Conservation (phyloP, 176 grass and related monocot species). For the Themeda triandra region DNA sequence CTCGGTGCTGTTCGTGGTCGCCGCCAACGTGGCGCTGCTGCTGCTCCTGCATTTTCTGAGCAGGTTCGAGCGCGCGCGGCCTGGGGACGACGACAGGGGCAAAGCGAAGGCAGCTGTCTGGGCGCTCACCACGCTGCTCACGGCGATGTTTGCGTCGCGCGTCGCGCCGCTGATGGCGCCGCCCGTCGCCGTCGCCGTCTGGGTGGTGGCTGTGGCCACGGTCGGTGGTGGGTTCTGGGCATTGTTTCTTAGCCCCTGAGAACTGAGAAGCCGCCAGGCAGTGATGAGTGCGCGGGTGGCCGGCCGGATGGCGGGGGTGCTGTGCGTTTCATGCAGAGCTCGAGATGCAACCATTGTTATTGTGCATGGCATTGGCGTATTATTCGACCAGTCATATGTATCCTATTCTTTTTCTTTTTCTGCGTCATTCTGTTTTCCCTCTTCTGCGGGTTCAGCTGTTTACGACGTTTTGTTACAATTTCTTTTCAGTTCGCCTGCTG, state of each 20-base stretch:
- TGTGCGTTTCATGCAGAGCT: no score
- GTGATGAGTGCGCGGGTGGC: no score
- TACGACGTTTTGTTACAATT: no score
- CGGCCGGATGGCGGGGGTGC: no score
- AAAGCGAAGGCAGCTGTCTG: background rate
- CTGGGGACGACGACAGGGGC: background rate
- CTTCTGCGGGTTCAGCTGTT: no score
- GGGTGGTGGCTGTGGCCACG: background rate
- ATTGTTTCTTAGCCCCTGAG: background rate
- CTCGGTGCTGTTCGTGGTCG: background rate
- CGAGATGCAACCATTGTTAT: no score
- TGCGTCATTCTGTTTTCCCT: no score
- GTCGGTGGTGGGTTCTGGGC: background rate
- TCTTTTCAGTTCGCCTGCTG: no score
- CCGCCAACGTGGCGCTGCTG: background rate
- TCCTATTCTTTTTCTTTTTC: no score
- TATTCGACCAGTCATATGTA: no score
- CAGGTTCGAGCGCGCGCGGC: background rate
- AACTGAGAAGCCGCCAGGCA: no score
- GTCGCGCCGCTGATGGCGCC: conserved; percentile 24
- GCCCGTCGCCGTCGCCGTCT: background rate
- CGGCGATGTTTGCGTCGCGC: conserved; percentile 1
- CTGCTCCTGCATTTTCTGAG: background rate
- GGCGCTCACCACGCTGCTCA: conserved; percentile 1
- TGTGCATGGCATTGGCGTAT: no score